Evolutionary conservation across 2,329 filamentous ascomycete genomes (phyloP).

Genomic region (Berkeleyomyces basicola): DNA sequence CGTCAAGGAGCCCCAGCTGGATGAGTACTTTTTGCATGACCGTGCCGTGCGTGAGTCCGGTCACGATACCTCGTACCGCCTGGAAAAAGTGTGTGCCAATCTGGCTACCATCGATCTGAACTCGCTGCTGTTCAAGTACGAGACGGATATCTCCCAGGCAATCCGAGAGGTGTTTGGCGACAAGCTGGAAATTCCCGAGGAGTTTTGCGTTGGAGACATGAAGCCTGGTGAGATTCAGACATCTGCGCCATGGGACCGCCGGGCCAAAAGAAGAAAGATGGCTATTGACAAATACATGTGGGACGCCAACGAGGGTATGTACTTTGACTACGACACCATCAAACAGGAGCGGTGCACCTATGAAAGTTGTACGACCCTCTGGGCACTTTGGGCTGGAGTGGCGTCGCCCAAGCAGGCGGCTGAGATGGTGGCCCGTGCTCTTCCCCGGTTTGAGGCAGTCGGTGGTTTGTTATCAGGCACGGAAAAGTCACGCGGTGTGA

Average conservation of each 20-base stretch:
- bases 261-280: conserved; percentile 66
- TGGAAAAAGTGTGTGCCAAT: conserved; percentile 75
- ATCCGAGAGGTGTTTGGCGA: conserved; percentile 78
- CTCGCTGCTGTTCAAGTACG: conserved; percentile 90
- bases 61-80: conserved; percentile 87
- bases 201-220: conserved; percentile 55
- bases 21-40: conserved; percentile 92
- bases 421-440: conserved; percentile 58
- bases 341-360: conserved; percentile 68
- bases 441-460: conserved; percentile 75
- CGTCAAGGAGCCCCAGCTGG: conserved; percentile 71
- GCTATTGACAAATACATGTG: conserved; percentile 87
- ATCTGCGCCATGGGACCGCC: conserved; percentile 79
- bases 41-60: conserved; percentile 90
- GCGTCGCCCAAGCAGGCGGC: conserved; percentile 76
- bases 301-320: conserved; percentile 87
- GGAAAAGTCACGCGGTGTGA: conserved; percentile 65
- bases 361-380: conserved; percentile 87
- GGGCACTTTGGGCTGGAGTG: conserved; percentile 91
- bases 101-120: conserved; percentile 91
- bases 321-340: conserved; percentile 88
- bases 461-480: conserved; percentile 84
- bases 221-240: conserved; percentile 56
- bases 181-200: conserved; percentile 60
- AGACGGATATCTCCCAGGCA: conserved; percentile 75